phyloP scores from a whole-genome alignment of 1,284 basidiomycete genomes.

The Apiotrichum domesticum region DNA sequence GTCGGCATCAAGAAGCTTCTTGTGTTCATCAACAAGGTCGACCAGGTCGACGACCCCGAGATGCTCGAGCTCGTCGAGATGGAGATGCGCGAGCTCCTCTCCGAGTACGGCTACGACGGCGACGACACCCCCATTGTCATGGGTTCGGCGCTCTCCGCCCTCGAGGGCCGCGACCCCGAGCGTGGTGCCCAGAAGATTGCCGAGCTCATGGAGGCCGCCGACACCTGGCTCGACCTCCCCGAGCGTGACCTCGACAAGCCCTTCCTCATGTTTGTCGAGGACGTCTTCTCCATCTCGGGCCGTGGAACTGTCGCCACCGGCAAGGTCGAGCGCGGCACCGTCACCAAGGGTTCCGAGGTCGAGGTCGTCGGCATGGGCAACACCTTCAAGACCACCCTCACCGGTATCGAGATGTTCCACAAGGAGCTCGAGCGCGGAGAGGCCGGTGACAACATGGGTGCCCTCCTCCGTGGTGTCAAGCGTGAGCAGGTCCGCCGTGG shows the following conservation, averaged over 20 bases:
- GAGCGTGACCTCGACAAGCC: constrained; percentile 96
- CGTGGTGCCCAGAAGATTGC: constrained; percentile 77
- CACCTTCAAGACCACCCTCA: constrained; percentile 85
- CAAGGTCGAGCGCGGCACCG: constrained; percentile 91
- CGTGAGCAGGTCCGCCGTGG: constrained; percentile 93
- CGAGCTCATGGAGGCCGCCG: constrained; percentile 82
- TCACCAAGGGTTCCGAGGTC: constrained; percentile 88
- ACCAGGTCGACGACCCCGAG: constrained; percentile 92
- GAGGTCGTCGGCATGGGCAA: constrained; percentile 87
- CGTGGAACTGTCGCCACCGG: constrained; percentile 98
- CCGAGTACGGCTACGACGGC: constrained; percentile 90
- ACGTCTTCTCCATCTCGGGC: constrained; percentile 96
- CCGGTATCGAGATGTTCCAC: constrained; percentile 99
- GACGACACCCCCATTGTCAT: constrained; percentile 95
- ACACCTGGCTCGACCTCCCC: constrained; percentile 92
- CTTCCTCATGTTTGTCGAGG: constrained; percentile 95
- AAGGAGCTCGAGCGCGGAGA: constrained; percentile 98
- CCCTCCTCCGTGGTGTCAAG: constrained; percentile 92
- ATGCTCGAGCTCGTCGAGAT: constrained; percentile 99
- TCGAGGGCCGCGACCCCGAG: constrained; percentile 74
- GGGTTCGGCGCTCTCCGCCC: constrained; percentile 92
- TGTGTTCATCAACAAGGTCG: constrained; percentile 97
- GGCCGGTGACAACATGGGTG: constrained; percentile 99
- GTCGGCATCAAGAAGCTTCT: constrained; percentile 98
- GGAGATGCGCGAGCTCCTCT: constrained; percentile 99